Conservation (phyloP, 2,329 filamentous ascomycete species). For the Colletotrichum camelliae region DNA sequence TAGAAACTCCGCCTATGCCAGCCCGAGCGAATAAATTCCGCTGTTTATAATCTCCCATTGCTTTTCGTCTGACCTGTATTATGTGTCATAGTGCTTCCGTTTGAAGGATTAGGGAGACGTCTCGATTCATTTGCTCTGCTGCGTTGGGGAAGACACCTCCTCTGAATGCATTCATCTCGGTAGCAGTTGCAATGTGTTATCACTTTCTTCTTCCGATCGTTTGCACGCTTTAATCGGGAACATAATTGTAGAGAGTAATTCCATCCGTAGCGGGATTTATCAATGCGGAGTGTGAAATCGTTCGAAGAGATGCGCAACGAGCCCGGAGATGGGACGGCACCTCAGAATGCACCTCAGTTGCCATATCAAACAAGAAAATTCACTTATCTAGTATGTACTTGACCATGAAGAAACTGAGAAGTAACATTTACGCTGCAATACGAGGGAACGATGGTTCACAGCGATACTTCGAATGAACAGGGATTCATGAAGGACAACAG, state of each 20-base stretch:
- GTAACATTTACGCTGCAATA: too few relatives aligned
- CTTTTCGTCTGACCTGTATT: neutral
- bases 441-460: too few relatives aligned
- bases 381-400: neutral
- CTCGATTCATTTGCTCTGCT: neutral
- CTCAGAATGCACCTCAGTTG: neutral
- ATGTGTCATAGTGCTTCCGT: neutral
- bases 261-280: too few relatives aligned
- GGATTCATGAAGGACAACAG: neutral
- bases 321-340: neutral
- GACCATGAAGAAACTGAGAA: neutral
- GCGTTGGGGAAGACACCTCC: neutral
- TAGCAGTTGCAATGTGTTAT: neutral
- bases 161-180: neutral
- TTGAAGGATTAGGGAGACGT: neutral
- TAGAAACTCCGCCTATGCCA: neutral
- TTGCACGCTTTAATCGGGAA: rapidly evolving
- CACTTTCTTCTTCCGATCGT: rapidly evolving
- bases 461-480: neutral
- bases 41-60: rapidly evolving
- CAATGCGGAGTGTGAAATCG: neutral
- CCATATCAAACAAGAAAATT: neutral
- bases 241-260: neutral
- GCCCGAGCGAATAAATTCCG: neutral
- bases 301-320: neutral